Conservation (phyloP, 1,284 basidiomycete genomes). For the Rhodofomes roseus region DNA sequence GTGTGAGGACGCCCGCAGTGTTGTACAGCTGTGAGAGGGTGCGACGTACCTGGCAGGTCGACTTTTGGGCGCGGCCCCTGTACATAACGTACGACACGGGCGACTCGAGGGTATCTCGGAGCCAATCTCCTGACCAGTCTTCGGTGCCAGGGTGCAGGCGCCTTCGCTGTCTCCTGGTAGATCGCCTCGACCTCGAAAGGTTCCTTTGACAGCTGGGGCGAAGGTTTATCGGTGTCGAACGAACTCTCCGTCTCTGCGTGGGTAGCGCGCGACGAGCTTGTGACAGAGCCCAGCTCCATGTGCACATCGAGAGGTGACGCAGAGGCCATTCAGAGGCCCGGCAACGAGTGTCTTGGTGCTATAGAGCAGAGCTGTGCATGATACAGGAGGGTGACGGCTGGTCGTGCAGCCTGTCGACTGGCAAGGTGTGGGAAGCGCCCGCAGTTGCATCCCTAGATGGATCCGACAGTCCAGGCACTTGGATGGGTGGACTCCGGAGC, state of each 20-base stretch:
- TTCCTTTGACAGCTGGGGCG: slow-evolving; percentile 12
- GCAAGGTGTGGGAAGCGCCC: background rate
- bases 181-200: slow-evolving; percentile 18
- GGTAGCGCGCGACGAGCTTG: slow-evolving; percentile 22
- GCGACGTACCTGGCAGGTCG: slow-evolving; percentile 48
- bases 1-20: slow-evolving; percentile 3
- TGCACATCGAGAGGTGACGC: background rate
- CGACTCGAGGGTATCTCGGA: slow-evolving; percentile 19
- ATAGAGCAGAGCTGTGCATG: background rate
- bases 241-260: slow-evolving; percentile 11
- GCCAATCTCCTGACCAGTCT: slow-evolving; percentile 17
- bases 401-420: background rate
- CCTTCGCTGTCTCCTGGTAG: background rate
- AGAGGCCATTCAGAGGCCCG: background rate
- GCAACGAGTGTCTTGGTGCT: background rate
- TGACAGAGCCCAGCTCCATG: slow-evolving; percentile 25
- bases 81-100: slow-evolving; percentile 36
- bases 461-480: background rate
- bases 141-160: slow-evolving; percentile 11
- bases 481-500: no score
- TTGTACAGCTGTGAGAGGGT: slow-evolving; percentile 1
- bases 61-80: slow-evolving; percentile 60
- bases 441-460: background rate
- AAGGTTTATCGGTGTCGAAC: slow-evolving; percentile 3
- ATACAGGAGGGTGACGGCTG: background rate